phyloP scores from a whole-genome alignment of 208 protist genomes.

The Lotmaria passim region DNA sequence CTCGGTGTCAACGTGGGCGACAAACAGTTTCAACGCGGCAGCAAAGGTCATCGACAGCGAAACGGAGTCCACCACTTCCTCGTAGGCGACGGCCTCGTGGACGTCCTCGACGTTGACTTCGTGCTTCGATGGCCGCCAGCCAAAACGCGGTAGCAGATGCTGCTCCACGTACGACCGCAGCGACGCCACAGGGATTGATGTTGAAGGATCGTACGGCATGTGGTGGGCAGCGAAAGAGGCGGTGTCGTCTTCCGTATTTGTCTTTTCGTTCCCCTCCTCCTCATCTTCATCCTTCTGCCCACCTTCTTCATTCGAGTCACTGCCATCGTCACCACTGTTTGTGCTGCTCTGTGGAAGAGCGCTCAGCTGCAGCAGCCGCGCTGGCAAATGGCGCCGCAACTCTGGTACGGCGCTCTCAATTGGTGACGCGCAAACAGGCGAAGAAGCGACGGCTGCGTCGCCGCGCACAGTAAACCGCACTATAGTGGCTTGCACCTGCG shows the following conservation, averaged over 20 bases:
- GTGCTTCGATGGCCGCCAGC: constrained; percentile 16
- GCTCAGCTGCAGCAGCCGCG: constrained; percentile 6
- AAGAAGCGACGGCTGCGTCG: background rate
- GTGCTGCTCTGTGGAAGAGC: constrained; percentile 4
- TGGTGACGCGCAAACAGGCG: background rate
- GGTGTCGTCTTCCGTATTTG: background rate
- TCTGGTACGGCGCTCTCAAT: background rate
- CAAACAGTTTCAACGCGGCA: constrained; percentile 34
- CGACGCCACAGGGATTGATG: constrained; percentile 13
- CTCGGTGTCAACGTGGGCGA: constrained; percentile 35
- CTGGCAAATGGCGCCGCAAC: background rate
- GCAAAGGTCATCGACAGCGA: constrained; percentile 27
- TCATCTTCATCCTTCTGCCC: background rate
- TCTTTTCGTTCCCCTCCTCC: background rate
- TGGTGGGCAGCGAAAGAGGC: background rate
- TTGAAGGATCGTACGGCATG: background rate
- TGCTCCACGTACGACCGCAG: constrained; percentile 25
- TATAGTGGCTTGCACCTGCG: constrained; percentile 13
- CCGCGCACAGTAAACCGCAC: background rate
- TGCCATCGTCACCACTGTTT: background rate
- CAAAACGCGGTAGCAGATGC: constrained; percentile 29
- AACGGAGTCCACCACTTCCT: constrained; percentile 11
- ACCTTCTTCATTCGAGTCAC: background rate
- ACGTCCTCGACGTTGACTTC: background rate
- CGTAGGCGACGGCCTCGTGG: background rate